phyloP scores from a whole-genome alignment of 2,329 filamentous ascomycete species.

The Neofusicoccum cordaticola region DNA sequence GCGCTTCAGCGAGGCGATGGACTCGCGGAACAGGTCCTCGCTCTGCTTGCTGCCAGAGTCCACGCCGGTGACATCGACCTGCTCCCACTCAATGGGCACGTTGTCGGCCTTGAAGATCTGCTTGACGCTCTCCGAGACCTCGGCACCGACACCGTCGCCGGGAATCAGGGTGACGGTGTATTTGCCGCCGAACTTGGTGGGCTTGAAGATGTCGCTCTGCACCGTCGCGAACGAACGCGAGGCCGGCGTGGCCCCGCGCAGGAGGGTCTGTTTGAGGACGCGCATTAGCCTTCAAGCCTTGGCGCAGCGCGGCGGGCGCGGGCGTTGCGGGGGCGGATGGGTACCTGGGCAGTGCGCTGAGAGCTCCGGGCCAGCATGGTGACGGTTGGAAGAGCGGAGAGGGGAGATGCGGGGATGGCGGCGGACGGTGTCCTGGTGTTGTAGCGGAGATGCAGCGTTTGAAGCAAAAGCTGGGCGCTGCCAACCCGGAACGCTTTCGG shows the following conservation, averaged over 20 bases:
- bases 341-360: conserved; percentile 48
- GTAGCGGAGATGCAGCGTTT: conserved; percentile 11
- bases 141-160: conserved; percentile 95
- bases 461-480: conserved; percentile 14
- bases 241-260: conserved; percentile 52
- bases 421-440: conserved; percentile 12
- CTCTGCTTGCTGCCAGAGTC: conserved; percentile 81
- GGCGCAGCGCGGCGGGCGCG: neutral
- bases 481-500: conserved; percentile 16
- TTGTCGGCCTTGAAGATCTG: conserved; percentile 99
- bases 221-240: conserved; percentile 60
- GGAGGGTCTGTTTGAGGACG: conserved; percentile 47
- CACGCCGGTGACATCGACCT: conserved; percentile 91
- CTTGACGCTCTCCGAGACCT: conserved; percentile 97
- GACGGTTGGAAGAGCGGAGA: conserved; percentile 3
- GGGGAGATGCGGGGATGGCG: conserved; percentile 10
- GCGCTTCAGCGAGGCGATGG: conserved; percentile 89
- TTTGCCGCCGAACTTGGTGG: conserved; percentile 97
- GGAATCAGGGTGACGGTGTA: conserved; percentile 98
- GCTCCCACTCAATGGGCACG: conserved; percentile 97
- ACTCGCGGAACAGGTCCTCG: conserved; percentile 93
- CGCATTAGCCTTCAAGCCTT: conserved; percentile 25
- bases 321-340: conserved; percentile 5
- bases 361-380: conserved; percentile 46
- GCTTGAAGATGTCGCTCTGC: conserved; percentile 96